Evolutionary conservation across 192 early-diverging fungal genomes (phyloP).

Genomic region (Funneliformis geosporum): DNA sequence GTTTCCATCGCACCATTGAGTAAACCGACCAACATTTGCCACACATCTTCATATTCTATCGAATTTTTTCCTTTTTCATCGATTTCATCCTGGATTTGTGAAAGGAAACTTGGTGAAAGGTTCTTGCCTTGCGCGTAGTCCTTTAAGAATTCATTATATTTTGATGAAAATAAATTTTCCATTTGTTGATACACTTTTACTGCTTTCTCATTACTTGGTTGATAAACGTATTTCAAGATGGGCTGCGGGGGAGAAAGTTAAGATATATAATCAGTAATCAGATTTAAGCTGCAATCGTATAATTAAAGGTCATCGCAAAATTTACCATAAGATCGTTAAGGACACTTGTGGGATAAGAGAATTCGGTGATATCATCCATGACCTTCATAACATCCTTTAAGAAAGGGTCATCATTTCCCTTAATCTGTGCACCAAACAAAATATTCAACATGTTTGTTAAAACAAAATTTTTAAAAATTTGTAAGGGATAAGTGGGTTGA

Average conservation of each 20-base stretch:
- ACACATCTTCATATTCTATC: neutral
- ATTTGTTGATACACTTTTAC: neutral
- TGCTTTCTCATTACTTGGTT: neutral
- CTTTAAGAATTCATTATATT: neutral
- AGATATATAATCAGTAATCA: no score
- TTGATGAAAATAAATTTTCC: neutral
- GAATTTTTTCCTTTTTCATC: neutral
- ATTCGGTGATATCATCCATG: neutral
- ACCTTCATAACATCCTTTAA: neutral
- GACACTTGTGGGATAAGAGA: neutral
- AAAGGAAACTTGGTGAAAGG: neutral
- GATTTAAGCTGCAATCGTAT: no score
- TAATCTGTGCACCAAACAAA: neutral
- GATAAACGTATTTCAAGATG: neutral
- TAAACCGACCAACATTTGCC: neutral
- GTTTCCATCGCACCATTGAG: slow-evolving; percentile 3
- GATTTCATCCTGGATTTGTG: neutral
- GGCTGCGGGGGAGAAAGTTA: neutral
- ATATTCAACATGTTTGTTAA: neutral
- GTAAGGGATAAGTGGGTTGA: neutral
- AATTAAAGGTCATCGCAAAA: neutral
- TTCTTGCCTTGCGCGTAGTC: neutral
- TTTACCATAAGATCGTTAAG: neutral
- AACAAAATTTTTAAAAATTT: neutral
- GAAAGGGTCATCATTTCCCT: neutral